Evolutionary conservation across 768 basidiomycete species (phyloP).

Genomic region (Lactarius sp.): DNA sequence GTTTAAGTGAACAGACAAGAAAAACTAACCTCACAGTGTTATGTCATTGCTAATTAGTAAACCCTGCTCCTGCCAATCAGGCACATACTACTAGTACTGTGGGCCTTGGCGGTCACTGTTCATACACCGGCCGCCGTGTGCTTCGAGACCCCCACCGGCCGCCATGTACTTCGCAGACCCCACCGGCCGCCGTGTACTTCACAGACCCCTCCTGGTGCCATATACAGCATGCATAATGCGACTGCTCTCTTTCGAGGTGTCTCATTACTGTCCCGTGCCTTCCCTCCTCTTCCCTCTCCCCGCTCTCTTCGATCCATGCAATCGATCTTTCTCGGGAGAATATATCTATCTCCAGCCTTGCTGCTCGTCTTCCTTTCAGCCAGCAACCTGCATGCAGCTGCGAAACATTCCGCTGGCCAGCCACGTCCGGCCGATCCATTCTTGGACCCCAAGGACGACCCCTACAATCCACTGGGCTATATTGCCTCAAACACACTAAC

Average conservation of each 20-base stretch:
- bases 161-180: no score
- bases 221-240: no score
- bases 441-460: conserved; percentile 48
- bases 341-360: background rate
- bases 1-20: no score
- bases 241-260: background rate
- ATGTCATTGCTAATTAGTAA: no score
- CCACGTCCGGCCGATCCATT: conserved; percentile 36
- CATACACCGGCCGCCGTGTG: no score
- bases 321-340: background rate
- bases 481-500: conserved; percentile 52
- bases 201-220: no score
- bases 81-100: no score
- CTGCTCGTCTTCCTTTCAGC: background rate
- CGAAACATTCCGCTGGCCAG: background rate
- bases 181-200: no score
- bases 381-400: background rate
- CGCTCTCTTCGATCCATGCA: background rate
- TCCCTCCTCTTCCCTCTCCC: background rate
- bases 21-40: no score
- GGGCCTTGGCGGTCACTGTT: no score
- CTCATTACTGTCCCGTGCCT: background rate
- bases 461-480: conserved; percentile 49
- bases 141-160: no score
- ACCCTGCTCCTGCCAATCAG: no score